Conservation (phyloP, 176 grass and related monocot genomes). For the Musa acuminata region DNA sequence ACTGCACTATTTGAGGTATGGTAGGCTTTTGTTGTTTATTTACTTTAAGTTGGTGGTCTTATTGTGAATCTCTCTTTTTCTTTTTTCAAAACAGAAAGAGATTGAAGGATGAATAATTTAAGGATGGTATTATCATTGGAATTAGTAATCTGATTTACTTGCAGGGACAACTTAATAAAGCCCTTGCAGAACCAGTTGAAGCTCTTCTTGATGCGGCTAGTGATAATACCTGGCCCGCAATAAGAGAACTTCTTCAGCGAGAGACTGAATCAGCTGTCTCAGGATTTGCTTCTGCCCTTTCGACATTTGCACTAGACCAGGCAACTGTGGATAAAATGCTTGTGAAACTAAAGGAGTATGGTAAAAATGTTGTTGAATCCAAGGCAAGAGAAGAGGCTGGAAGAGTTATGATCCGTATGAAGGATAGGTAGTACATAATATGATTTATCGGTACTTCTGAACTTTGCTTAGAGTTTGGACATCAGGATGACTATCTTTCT, state of each 20-base stretch:
- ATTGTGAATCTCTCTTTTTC: neutral
- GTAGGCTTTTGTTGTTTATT: conserved; percentile 7
- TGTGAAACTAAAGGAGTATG: conserved; percentile 54
- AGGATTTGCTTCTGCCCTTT: conserved; percentile 60
- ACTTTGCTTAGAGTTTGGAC: neutral
- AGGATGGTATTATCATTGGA: neutral
- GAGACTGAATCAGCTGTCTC: conserved; percentile 61
- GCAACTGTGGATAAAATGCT: conserved; percentile 58
- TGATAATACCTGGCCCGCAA: conserved; percentile 79
- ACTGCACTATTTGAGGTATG: conserved; percentile 71
- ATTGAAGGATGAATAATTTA: neutral
- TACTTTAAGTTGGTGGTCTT: neutral
- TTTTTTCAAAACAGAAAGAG: neutral
- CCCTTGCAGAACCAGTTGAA: conserved; percentile 77
- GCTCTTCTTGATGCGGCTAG: conserved; percentile 81
- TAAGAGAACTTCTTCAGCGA: conserved; percentile 74
- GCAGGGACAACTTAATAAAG: conserved; percentile 76
- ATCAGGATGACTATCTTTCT: neutral
- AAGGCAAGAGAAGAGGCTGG: conserved; percentile 90
- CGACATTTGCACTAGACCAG: conserved; percentile 72
- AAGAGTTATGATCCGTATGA: conserved; percentile 90
- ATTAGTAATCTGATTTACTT: conserved; percentile 15
- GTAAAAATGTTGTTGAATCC: conserved; percentile 72
- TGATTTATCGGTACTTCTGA: neutral
- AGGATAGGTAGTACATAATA: conserved; percentile 62